phyloP scores from a whole-genome alignment of 106 monocot species.

The Agapanthus africanus region DNA sequence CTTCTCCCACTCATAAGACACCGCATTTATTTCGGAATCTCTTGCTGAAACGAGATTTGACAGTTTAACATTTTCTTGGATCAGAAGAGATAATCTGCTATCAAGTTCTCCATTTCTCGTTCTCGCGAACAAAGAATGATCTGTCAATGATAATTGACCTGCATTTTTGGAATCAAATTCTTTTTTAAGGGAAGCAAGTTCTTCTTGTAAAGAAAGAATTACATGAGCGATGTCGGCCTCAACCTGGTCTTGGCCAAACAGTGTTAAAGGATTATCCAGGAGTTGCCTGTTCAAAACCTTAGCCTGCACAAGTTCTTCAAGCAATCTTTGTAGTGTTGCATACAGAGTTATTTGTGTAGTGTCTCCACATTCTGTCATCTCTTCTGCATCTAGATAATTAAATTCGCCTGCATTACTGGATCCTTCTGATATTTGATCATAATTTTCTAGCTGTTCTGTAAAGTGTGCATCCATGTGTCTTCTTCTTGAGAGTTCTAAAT shows the following conservation, averaged over 20 bases:
- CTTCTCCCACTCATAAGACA: constrained; percentile 59
- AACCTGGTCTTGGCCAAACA: constrained; percentile 12
- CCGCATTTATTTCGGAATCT: constrained; percentile 32
- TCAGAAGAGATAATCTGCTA: constrained; percentile 16
- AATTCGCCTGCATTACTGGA: background rate
- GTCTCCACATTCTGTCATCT: constrained; percentile 1
- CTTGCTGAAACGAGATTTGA: constrained; percentile 20
- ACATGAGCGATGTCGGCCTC: constrained; percentile 11
- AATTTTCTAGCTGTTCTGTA: background rate
- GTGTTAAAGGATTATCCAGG: background rate
- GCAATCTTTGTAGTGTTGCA: constrained; percentile 14
- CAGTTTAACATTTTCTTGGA: constrained; percentile 45
- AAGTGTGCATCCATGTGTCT: background rate
- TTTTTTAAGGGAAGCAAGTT: constrained; percentile 10
- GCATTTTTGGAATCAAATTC: constrained; percentile 12
- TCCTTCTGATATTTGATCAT: constrained; percentile 9
- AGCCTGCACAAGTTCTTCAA: constrained; percentile 14
- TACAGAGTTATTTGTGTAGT: constrained; percentile 1
- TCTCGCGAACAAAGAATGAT: constrained; percentile 1
- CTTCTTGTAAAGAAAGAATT: constrained; percentile 17
- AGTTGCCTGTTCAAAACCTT: constrained; percentile 10
- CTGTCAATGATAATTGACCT: background rate
- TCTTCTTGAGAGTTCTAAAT: constrained; percentile 1
- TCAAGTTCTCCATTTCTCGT: constrained; percentile 34
- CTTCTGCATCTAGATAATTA: constrained; percentile 1